A percentile compares a stretch with the other conserved stretches of the same genome.
Conservation (phyloP, 2,329 filamentous ascomycete genomes). For the Penicillium sp. region DNA sequence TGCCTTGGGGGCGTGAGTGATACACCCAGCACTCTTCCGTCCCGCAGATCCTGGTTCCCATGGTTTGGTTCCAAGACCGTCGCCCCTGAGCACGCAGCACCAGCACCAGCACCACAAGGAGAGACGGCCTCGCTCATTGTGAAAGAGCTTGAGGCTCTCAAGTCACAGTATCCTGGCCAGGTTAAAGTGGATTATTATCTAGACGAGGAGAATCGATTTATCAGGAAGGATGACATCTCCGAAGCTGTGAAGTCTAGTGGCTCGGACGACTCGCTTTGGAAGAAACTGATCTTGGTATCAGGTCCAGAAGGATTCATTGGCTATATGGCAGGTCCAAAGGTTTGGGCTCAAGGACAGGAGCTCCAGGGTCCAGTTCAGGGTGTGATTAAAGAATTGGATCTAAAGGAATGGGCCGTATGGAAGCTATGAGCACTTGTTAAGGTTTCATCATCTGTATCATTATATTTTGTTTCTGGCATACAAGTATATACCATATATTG, state of each 20-base stretch:
- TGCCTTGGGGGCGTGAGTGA: constrained; percentile 62
- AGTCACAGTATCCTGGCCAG: constrained; percentile 55
- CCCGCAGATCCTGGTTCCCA: constrained; percentile 31
- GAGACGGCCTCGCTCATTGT: constrained; percentile 49
- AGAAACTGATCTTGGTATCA: constrained; percentile 72
- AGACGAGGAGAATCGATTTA: constrained; percentile 72
- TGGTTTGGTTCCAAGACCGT: constrained; percentile 22
- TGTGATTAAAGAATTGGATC: constrained; percentile 61
- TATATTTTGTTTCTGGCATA: constrained; percentile 9
- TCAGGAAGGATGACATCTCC: constrained; percentile 56
- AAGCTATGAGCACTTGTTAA: constrained; percentile 50
- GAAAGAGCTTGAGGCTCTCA: constrained; percentile 63
- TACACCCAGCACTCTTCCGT: constrained; percentile 20
- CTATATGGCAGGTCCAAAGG: constrained; percentile 76
- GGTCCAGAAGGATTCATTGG: constrained; percentile 88
- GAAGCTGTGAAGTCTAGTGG: constrained; percentile 27
- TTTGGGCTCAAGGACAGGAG: constrained; percentile 71
- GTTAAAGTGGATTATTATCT: constrained; percentile 74
- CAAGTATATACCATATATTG: constrained; percentile 13
- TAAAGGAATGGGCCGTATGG: constrained; percentile 58
- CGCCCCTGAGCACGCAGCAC: neutral
- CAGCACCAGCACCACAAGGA: neutral
- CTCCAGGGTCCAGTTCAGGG: constrained; percentile 74
- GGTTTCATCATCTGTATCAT: constrained; percentile 18
- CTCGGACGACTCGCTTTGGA: constrained; percentile 28